These are phyloP conservation scores for Penicillium daleae DNA, from an alignment of 495 filamentous ascomycete genomes.

Conservation along the genomic window DNA sequence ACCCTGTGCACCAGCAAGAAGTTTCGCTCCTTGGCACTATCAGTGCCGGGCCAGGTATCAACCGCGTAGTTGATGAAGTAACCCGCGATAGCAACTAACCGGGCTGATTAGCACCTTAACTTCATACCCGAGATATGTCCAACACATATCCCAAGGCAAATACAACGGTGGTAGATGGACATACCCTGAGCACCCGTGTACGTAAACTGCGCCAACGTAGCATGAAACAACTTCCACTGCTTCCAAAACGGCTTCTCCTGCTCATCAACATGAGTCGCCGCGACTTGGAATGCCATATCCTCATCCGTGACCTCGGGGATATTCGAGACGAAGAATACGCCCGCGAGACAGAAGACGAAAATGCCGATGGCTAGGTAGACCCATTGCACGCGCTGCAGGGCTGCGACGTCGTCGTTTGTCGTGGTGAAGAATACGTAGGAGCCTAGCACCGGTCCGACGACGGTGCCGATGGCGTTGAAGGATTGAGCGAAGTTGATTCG, in stretches of 20 bases:
- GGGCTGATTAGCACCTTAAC: background rate
- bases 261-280: slow-evolving; percentile 47
- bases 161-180: background rate
- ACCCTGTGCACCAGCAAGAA: slow-evolving; percentile 58
- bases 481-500: slow-evolving; percentile 70
- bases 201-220: slow-evolving; percentile 71
- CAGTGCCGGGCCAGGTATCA: slow-evolving; percentile 42
- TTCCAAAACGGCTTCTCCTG: slow-evolving; percentile 51
- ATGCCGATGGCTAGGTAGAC: slow-evolving; percentile 73
- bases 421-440: slow-evolving; percentile 68
- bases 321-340: slow-evolving; percentile 46
- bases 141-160: background rate
- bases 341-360: slow-evolving; percentile 66
- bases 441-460: slow-evolving; percentile 67
- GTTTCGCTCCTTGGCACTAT: slow-evolving; percentile 51
- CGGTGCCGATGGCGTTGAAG: slow-evolving; percentile 68
- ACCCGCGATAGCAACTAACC: slow-evolving; percentile 62
- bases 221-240: slow-evolving; percentile 61
- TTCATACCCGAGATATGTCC: no score
- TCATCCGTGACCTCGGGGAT: slow-evolving; percentile 61
- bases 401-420: slow-evolving; percentile 51
- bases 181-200: slow-evolving; percentile 69
- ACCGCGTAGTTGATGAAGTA: slow-evolving; percentile 66
- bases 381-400: slow-evolving; percentile 69
- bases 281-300: slow-evolving; percentile 59